Conservation (phyloP, 305 asterid species). For the Galium porrigens region DNA sequence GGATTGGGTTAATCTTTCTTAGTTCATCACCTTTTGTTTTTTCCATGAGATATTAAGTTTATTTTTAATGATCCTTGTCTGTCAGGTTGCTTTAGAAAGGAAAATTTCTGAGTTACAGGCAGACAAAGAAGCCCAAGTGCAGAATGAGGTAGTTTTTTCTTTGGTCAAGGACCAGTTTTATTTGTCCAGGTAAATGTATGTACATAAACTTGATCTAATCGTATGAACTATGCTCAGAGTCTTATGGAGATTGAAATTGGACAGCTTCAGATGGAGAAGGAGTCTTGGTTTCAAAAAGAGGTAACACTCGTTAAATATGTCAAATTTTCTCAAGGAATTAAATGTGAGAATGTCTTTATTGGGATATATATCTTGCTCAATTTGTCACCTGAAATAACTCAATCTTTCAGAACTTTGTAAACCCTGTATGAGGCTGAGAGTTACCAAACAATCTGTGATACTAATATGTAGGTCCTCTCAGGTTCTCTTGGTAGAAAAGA, state of each 20-base stretch:
- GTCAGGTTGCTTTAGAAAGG: constrained; percentile 22
- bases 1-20: neutral
- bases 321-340: neutral
- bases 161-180: neutral
- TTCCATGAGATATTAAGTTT: neutral
- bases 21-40: neutral
- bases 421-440: neutral
- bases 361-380: neutral
- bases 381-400: neutral
- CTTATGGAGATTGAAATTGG: constrained; percentile 15
- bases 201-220: neutral
- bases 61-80: neutral
- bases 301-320: constrained; percentile 11
- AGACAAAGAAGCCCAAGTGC: constrained; percentile 19
- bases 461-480: constrained; percentile 18
- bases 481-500: constrained; percentile 36
- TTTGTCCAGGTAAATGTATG: neutral
- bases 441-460: constrained; percentile 1
- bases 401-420: neutral
- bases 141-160: constrained; percentile 19
- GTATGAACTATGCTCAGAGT: constrained; percentile 10
- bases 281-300: constrained; percentile 23
- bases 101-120: constrained; percentile 16
- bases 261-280: constrained; percentile 19
- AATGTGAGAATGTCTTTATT: neutral